phyloP scores from a whole-genome alignment of 2,329 filamentous ascomycete genomes.

The Stachybotrys echinatus region DNA sequence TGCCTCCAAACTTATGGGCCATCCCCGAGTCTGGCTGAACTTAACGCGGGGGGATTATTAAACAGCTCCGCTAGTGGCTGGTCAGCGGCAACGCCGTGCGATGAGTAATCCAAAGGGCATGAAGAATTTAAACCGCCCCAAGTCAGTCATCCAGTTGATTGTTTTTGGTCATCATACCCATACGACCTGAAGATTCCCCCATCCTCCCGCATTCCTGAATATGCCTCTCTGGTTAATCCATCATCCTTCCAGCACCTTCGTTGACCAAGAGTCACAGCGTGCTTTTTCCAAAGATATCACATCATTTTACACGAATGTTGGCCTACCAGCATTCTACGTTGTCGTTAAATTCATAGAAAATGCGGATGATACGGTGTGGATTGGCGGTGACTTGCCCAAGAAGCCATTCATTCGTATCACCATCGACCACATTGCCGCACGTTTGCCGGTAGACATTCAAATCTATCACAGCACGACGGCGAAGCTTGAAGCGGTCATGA shows the following conservation, averaged over 20 bases:
- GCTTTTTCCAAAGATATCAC: conserved; percentile 29
- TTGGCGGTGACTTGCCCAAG: conserved; percentile 3
- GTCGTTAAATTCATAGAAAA: conserved; percentile 31
- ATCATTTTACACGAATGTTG: conserved; percentile 12
- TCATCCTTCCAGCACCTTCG: conserved; percentile 30
- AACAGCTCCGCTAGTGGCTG: no score
- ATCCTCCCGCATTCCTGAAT: neutral
- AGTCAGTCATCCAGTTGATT: no score
- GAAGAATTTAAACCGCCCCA: no score
- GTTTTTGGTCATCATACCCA: no score
- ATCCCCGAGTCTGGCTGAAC: no score
- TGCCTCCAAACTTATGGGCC: no score
- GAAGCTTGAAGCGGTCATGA: conserved; percentile 24
- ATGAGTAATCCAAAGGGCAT: no score
- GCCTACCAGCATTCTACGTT: conserved; percentile 38
- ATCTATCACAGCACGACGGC: neutral
- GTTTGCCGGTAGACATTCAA: conserved; percentile 18
- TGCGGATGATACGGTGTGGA: conserved; percentile 14
- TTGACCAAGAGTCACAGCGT: conserved; percentile 16
- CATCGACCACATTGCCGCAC: conserved; percentile 16
- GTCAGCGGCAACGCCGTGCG: no score
- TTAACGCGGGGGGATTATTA: no score
- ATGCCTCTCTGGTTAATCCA: conserved; percentile 40
- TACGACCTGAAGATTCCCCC: no score
- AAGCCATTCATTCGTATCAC: conserved; percentile 29